Evolutionary conservation across 2,329 filamentous ascomycete species (phyloP), one percentile per base, ranked within the genome.

Genomic region (Pseudopithomyces chartarum): DNA sequence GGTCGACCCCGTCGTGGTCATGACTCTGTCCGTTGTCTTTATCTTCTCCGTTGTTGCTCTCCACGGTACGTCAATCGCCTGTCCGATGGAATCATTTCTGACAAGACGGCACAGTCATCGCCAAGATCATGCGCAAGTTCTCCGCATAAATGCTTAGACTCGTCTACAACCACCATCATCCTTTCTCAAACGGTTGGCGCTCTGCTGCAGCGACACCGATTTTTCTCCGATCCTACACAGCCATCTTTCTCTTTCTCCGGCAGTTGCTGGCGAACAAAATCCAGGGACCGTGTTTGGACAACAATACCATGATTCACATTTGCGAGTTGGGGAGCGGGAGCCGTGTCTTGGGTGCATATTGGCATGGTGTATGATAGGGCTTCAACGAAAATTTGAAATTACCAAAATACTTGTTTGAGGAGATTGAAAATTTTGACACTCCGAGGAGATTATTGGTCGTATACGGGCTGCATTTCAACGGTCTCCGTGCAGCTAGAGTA

Each of bases 1-100:
- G 84, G 95, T 99, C 64, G 95, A 99, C 78, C 95, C 95, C 20
- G 95, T 99, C 58, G 93, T 99, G 65, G 94, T 99, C 63, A 85
- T 99, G 73, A 95, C 97, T 67, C 85, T 99, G 69, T 96, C 92
- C 73, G 87, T 99, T 70, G 95, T 96, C 61, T 99, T 99, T 80
- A 99, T 99, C 80, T 97, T 99, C 83, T 95, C 90, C 74, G 95
- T 99, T 74, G 95, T 99, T 73, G 93, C 92, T 68, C 85, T 99
- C 75, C 95, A 99, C 82, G 92, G 95, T 98, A 87, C 69, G 91
- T 84, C 22, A 23, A 29, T 15, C 22, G 49, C n/a, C 7, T 34
- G 22, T 2, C 22, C 20, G 48, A 12, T 1, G 5, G 12, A 1
- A 26, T 8, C 33, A 38, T 29, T n/a, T 15, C 66, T 68, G 53